These are phyloP conservation scores for Echium plantagineum DNA, from an alignment of 257 asterid genomes.

Conservation along the genomic window DNA sequence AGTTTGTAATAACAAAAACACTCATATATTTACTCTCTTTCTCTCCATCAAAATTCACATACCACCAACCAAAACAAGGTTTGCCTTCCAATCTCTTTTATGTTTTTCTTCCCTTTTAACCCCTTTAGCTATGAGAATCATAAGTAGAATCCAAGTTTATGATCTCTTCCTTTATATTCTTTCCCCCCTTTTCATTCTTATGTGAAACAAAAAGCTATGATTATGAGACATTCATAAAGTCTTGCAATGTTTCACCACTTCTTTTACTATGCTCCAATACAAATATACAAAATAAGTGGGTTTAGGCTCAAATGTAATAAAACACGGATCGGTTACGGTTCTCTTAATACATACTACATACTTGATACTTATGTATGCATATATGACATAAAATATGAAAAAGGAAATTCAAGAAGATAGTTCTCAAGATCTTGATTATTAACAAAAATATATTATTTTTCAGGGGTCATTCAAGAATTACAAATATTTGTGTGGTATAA, in stretches of 20 bases:
- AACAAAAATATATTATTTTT: background rate
- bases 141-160: constrained; percentile 9
- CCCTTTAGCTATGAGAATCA: constrained; percentile 2
- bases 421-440: background rate
- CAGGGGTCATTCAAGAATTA: constrained; percentile 1
- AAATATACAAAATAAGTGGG: background rate
- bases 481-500: background rate
- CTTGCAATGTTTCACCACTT: background rate
- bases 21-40: background rate
- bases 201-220: constrained; percentile 4
- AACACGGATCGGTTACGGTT: no score
- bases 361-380: background rate
- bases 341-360: no score
- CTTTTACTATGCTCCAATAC: background rate
- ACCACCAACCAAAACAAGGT: constrained; percentile 3
- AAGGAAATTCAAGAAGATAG: background rate
- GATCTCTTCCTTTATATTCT: constrained; percentile 1
- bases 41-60: constrained; percentile 4
- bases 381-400: background rate
- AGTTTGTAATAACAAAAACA: background rate
- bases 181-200: constrained; percentile 4
- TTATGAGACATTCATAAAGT: constrained; percentile 6
- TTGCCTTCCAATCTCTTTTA: background rate
- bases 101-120: background rate
- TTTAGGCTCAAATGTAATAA: background rate